These are phyloP conservation scores for Aspergillus unguis DNA, from an alignment of 2,329 filamentous ascomycete genomes.

Conservation along the genomic window DNA sequence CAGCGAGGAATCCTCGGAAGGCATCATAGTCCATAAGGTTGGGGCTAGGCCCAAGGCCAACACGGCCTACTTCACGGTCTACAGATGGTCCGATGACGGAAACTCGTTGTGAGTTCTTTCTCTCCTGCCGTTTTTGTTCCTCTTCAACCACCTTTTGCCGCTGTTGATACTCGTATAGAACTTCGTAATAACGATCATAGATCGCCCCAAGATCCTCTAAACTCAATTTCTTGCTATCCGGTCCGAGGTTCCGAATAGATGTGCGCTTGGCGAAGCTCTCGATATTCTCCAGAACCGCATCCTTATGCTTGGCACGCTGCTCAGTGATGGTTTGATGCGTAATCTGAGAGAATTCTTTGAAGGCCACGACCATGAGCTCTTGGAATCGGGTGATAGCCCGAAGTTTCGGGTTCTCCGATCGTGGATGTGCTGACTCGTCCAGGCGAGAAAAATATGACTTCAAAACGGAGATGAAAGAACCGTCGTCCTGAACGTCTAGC, in stretches of 20 bases:
- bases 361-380: slow-evolving; percentile 97
- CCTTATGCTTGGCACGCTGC: slow-evolving; percentile 86
- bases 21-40: slow-evolving; percentile 97
- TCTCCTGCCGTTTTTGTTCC: slow-evolving; percentile 62
- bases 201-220: slow-evolving; percentile 81
- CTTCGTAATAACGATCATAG: slow-evolving; percentile 90
- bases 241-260: slow-evolving; percentile 89
- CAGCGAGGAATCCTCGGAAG: slow-evolving; percentile 89
- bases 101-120: slow-evolving; percentile 50
- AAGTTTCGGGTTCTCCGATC: slow-evolving; percentile 90
- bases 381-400: slow-evolving; percentile 94
- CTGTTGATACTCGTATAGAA: slow-evolving; percentile 88
- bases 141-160: slow-evolving; percentile 75
- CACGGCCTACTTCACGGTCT: slow-evolving; percentile 74
- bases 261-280: slow-evolving; percentile 97
- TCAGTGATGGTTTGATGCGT: slow-evolving; percentile 91
- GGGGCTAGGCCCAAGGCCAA: slow-evolving; percentile 83
- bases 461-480: slow-evolving; percentile 91
- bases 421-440: slow-evolving; percentile 93
- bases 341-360: slow-evolving; percentile 95
- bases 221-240: slow-evolving; percentile 87
- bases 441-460: slow-evolving; percentile 92
- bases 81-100: slow-evolving; percentile 46
- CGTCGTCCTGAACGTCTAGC: slow-evolving; percentile 87
- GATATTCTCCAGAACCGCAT: slow-evolving; percentile 89